A percentile compares a stretch with the other conserved stretches of the same genome.
Conservation (phyloP, 495 filamentous ascomycete species). For the Hyaloscypha hepaticicola region DNA sequence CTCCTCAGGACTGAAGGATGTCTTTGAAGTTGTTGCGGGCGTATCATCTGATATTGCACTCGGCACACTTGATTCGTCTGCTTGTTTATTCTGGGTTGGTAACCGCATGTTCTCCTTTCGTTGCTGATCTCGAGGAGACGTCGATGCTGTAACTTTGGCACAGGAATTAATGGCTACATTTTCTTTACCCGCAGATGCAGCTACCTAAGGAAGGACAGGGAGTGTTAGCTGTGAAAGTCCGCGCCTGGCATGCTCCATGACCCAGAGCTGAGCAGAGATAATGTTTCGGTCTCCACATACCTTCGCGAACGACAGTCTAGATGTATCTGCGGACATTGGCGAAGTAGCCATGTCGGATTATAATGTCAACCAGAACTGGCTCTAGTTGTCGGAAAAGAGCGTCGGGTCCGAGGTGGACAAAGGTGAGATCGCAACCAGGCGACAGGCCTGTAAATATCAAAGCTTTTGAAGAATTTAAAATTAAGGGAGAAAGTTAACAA, state of each 20-base stretch:
- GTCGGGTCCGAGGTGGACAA: conserved; percentile 26
- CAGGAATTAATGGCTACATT: conserved; percentile 34
- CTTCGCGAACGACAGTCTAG: conserved; percentile 57
- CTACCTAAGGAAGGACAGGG: conserved; percentile 42
- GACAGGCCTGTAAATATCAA: conserved; percentile 27
- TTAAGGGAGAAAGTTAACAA: conserved; percentile 34
- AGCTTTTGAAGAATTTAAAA: conserved; percentile 22
- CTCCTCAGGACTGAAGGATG: not conserved
- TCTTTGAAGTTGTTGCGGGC: not conserved
- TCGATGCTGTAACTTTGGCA: conserved; percentile 22
- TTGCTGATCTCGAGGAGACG: conserved; percentile 12
- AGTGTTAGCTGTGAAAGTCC: not conserved
- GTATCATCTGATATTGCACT: not conserved
- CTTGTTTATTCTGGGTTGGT: conserved; percentile 5
- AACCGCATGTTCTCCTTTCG: conserved; percentile 29
- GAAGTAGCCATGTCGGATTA: conserved; percentile 41
- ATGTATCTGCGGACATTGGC: conserved; percentile 40
- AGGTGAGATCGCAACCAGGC: conserved; percentile 30
- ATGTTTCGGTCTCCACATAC: conserved; percentile 36
- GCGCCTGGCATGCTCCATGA: not conserved
- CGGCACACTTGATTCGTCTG: conserved; percentile 1
- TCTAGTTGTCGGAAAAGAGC: conserved; percentile 24
- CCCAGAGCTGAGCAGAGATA: not conserved
- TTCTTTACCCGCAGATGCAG: conserved; percentile 52
- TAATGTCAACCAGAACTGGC: conserved; percentile 3